A percentile compares a stretch with the other conserved stretches of the same genome.
Conservation (phyloP, 73 alveolate species). For the Loxodes magnus region DNA sequence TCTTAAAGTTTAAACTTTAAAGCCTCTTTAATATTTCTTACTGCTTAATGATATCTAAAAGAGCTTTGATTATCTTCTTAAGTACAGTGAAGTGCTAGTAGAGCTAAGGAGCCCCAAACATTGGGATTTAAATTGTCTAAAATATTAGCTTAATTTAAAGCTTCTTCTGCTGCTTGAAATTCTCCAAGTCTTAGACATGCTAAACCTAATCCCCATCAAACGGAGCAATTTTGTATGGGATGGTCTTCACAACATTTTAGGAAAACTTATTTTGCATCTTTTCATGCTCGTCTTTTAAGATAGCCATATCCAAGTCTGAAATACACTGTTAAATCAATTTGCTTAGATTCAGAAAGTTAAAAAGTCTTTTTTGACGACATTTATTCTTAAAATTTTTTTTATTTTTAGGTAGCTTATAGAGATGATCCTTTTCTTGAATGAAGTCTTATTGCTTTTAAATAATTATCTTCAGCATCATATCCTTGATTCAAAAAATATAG, state of each 20-base stretch:
- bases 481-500: constrained; percentile 33
- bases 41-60: too few species aligned
- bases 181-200: constrained; percentile 78
- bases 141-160: constrained; percentile 73
- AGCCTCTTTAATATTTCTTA: too few species aligned
- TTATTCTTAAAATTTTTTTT: background rate
- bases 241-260: constrained; percentile 62
- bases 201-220: constrained; percentile 93
- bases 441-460: constrained; percentile 52
- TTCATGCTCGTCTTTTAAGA: constrained; percentile 68
- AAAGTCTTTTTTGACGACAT: background rate
- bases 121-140: constrained; percentile 70
- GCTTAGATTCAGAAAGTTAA: too few species aligned
- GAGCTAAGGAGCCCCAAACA: constrained; percentile 80
- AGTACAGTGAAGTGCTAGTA: constrained; percentile 64
- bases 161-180: constrained; percentile 81
- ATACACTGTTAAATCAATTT: constrained; percentile 43
- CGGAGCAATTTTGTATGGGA: constrained; percentile 55
- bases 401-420: background rate
- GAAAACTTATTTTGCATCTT: constrained; percentile 77
- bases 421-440: constrained; percentile 28
- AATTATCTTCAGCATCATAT: constrained; percentile 51
- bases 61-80: too few species aligned
- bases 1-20: too few species aligned
- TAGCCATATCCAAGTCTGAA: constrained; percentile 77